Evolutionary conservation across 1,284 basidiomycete species (phyloP), one percentile per base, ranked within the genome.

Genomic region (Singerocomus rubriflavus): DNA sequence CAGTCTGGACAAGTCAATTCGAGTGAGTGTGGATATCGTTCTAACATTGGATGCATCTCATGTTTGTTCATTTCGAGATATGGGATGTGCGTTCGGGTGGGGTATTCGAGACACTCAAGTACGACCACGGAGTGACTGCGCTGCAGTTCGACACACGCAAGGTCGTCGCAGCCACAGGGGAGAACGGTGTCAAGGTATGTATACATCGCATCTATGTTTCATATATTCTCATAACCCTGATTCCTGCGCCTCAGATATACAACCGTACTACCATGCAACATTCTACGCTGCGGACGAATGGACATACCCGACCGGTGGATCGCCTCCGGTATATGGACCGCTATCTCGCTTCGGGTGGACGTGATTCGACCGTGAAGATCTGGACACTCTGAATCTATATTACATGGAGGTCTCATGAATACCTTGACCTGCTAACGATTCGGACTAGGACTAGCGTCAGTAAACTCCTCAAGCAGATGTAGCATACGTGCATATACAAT

Each of bases 81-180:
- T 99, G 97, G 97, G 97, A 99, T 65, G 81, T 99, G 42, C 85
- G 97, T 21, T 94, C 87, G 27, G 96, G 97, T 29, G 79, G 84
- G 21, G 86, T 88, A 44, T 84, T 88, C 52, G 95, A 99, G 62
- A 92, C 93, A 7, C 84, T 99, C 57, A 82, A 85, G 58, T 98
- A 92, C 70, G 94, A 98, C 59, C 85, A 91, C 68, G 88, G 88
- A 6, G 89, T 99, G 35, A 97, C 93, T 2, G 84, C 84, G 17
- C 74, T 99, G 38, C 97, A 99, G 68, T 99, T 99, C 66, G 93
- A 99, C 71, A 88, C 85, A 36, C 79, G 97, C 45, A 98, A 98
- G 73, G 87, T 99, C 43, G 79, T 98, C 37, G 87, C 93, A 7
- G 93, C 94, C n/a, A 82, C 89, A 16, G 94, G 95, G 14, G 93